Evolutionary conservation across 1,284 basidiomycete genomes (phyloP).

Genomic region (Agaricales sp.): DNA sequence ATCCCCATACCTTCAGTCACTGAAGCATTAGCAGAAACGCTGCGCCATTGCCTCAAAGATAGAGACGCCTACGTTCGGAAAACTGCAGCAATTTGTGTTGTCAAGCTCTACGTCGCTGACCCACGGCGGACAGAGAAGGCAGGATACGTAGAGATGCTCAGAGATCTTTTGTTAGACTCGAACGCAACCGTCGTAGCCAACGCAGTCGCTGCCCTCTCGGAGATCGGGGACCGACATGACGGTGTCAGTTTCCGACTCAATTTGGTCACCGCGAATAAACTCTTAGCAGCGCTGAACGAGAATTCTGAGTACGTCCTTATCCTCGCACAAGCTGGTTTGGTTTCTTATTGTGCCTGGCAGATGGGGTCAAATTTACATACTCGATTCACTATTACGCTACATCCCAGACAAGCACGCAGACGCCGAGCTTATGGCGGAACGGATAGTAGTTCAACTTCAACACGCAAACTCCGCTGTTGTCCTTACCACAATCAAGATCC

Average conservation of each 20-base stretch:
- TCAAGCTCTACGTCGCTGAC: conserved; percentile 84
- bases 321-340: conserved; percentile 3
- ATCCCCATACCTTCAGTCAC: conserved; percentile 80
- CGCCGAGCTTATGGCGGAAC: conserved; percentile 89
- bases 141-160: conserved; percentile 77
- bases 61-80: conserved; percentile 94
- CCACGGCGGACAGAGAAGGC: conserved; percentile 76
- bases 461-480: conserved; percentile 95
- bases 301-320: conserved; percentile 73
- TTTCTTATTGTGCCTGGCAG: conserved; percentile 29
- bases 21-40: conserved; percentile 72
- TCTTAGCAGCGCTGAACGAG: conserved; percentile 77
- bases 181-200: conserved; percentile 95
- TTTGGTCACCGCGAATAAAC: conserved; percentile 72
- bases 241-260: conserved; percentile 86
- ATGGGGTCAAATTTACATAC: conserved; percentile 99
- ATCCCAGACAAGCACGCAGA: conserved; percentile 84
- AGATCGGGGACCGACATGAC: conserved; percentile 85
- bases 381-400: conserved; percentile 89
- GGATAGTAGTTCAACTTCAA: conserved; percentile 84
- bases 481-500: conserved; percentile 88
- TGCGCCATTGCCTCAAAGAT: conserved; percentile 83
- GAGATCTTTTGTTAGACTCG: conserved; percentile 83
- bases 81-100: conserved; percentile 90
- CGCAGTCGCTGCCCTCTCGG: conserved; percentile 88